These are phyloP conservation scores for Solanum dulcamara DNA, from an alignment of 257 asterid species.

Conservation along the genomic window DNA sequence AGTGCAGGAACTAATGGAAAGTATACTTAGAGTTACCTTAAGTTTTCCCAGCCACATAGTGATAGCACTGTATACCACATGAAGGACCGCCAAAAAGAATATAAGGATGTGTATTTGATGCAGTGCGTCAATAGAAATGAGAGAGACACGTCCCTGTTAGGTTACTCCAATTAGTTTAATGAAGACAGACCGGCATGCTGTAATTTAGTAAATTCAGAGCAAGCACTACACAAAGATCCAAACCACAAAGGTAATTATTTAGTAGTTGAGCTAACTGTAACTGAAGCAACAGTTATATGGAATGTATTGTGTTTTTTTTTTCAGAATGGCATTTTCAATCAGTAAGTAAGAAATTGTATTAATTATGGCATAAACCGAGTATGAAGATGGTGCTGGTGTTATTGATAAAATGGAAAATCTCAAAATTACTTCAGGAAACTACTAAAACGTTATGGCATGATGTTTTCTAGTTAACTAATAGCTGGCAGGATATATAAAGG, in stretches of 20 bases:
- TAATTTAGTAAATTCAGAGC: neutral
- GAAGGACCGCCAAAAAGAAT: constrained; percentile 85
- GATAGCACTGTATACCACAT: constrained; percentile 67
- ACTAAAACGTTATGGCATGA: neutral
- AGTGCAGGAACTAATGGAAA: neutral
- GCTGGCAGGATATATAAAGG: neutral
- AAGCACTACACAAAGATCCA: neutral
- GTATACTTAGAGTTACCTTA: constrained; percentile 35
- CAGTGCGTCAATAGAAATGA: constrained; percentile 62
- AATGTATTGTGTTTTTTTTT: neutral
- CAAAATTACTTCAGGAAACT: neutral
- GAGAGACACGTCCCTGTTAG: constrained; percentile 44
- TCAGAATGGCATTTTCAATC: neutral
- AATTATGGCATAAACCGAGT: neutral
- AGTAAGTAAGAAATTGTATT: neutral
- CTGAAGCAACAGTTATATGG: neutral
- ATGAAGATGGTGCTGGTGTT: neutral
- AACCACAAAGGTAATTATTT: neutral
- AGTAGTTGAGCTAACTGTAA: neutral
- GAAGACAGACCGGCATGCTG: neutral
- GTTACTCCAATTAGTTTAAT: neutral
- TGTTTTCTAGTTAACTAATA: neutral
- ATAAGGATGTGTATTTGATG: constrained; percentile 92
- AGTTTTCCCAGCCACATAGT: constrained; percentile 92
- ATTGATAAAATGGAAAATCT: neutral